Evolutionary conservation across 306 rosid genomes (phyloP), one percentile per base, ranked within the genome.

Genomic region (Lotus japonicus): DNA sequence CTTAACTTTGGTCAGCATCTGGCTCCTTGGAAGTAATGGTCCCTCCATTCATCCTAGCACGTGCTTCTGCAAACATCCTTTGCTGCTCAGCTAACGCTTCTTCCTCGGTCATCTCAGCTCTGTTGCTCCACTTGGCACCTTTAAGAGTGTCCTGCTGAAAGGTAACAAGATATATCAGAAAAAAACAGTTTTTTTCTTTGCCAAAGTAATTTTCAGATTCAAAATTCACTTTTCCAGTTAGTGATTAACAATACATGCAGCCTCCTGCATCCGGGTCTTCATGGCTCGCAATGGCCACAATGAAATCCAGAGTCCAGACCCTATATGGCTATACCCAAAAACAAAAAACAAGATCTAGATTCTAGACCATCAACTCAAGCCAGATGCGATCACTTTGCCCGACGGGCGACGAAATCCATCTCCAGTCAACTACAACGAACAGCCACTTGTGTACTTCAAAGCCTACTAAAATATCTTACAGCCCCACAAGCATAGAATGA

Each of bases 61-160:
- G 97, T 12, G 99, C 99, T 89, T 95, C 99, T 1, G 99, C 99
- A 81, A 95, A 95, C 99, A 95, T 95, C 86, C 99, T 84, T 82
- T 95, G 99, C 79, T 95, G 99, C 88, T 95, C 99, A 3, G 94
- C 95, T 81, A 95, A 79, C 50, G 99, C 99, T 81, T 95, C 92
- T 83, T 95, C 99, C 84, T 95, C 97, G 0, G 99, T 90, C 99
- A 95, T 95, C 85, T 87, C 96, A 4, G 92, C 94, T 28, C 88
- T 92, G 15, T 86, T 88, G 71, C 87, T 89, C 95, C 89, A 90
- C 85, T 95, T 95, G 16, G 85, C 95, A 58, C 89, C 92, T 76
- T 84, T 95, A 79, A 85, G 70, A n/a, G 90, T 58, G 75, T 95
- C 99, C 73, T 95, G 99, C 97, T 95, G 96, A 12, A 80, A 71